phyloP scores from a whole-genome alignment of 2,329 filamentous ascomycete genomes.

The Hawksworthiomyces lignivorus region DNA sequence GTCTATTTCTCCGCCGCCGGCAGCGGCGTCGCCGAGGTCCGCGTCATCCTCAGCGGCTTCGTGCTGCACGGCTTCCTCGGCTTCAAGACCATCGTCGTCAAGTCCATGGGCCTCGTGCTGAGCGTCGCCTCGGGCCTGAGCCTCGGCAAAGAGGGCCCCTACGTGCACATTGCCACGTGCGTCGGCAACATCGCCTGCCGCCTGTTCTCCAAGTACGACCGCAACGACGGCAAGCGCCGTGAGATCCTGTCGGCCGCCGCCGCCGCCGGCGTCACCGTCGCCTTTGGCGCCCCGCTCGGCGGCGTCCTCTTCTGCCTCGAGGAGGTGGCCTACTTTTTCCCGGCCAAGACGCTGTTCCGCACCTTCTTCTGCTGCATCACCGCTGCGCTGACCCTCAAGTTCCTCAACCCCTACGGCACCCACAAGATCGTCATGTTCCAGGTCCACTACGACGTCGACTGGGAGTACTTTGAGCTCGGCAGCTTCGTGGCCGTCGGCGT shows the following conservation, averaged over 20 bases:
- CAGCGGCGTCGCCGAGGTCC: slow-evolving; percentile 93
- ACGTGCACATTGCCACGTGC: slow-evolving; percentile 94
- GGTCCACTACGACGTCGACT: slow-evolving; percentile 82
- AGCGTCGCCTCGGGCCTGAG: slow-evolving; percentile 90
- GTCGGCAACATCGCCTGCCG: slow-evolving; percentile 93
- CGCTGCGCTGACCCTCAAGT: slow-evolving; percentile 85
- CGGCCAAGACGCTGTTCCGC: slow-evolving; percentile 90
- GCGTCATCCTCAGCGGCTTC: slow-evolving; percentile 96
- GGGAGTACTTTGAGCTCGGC: slow-evolving; percentile 85
- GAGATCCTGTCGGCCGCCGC: slow-evolving; percentile 91
- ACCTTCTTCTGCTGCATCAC: slow-evolving; percentile 98
- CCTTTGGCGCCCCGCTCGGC: slow-evolving; percentile 80
- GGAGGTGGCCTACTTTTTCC: slow-evolving; percentile 96
- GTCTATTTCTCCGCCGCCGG: slow-evolving; percentile 94
- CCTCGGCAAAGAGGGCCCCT: slow-evolving; percentile 89
- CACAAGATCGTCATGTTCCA: slow-evolving; percentile 96
- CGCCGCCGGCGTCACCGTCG: slow-evolving; percentile 85
- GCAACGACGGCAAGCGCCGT: slow-evolving; percentile 87
- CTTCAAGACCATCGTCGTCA: slow-evolving; percentile 76
- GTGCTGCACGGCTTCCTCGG: slow-evolving; percentile 94
- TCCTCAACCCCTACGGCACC: slow-evolving; percentile 91
- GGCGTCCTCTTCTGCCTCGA: slow-evolving; percentile 90
- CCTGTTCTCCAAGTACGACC: slow-evolving; percentile 87
- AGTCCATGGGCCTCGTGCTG: slow-evolving; percentile 73
- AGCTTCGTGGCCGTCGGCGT: slow-evolving; percentile 82